phyloP scores from a whole-genome alignment of 257 asterid species.

The Anisodus acutangulus region DNA sequence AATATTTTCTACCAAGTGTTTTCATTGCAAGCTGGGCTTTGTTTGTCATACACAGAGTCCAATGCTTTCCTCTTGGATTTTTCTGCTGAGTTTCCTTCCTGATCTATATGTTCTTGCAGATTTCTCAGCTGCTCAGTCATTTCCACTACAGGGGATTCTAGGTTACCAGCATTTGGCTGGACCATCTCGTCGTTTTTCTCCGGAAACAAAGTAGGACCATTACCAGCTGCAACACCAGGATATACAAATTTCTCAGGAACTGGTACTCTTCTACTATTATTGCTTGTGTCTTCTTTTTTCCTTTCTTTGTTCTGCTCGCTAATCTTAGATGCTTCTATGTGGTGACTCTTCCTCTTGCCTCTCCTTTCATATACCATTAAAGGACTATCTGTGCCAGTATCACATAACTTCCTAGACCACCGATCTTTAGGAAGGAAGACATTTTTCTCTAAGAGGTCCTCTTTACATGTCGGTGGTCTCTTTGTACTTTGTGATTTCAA shows the following conservation, averaged over 20 bases:
- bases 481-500: conserved; percentile 38
- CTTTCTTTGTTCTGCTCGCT: conserved; percentile 41
- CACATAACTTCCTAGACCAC: conserved; percentile 44
- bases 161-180: conserved; percentile 46
- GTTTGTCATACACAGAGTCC: conserved; percentile 39
- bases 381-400: conserved; percentile 47
- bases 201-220: conserved; percentile 39
- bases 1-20: conserved; percentile 41
- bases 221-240: conserved; percentile 40
- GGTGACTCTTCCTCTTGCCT: conserved; percentile 44
- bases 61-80: conserved; percentile 46
- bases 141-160: conserved; percentile 41
- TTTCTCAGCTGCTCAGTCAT: conserved; percentile 48
- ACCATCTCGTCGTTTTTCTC: conserved; percentile 41
- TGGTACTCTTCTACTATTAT: conserved; percentile 43
- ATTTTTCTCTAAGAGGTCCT: conserved; percentile 46
- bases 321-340: conserved; percentile 41
- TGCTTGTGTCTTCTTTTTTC: conserved; percentile 46
- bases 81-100: conserved; percentile 40
- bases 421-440: conserved; percentile 46
- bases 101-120: conserved; percentile 38
- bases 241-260: conserved; percentile 44
- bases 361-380: conserved; percentile 49
- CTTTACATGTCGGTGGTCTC: conserved; percentile 43
- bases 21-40: conserved; percentile 47